Evolutionary conservation across 2,329 filamentous ascomycete species (phyloP).

Genomic region (Arthrinium phaeospermum): DNA sequence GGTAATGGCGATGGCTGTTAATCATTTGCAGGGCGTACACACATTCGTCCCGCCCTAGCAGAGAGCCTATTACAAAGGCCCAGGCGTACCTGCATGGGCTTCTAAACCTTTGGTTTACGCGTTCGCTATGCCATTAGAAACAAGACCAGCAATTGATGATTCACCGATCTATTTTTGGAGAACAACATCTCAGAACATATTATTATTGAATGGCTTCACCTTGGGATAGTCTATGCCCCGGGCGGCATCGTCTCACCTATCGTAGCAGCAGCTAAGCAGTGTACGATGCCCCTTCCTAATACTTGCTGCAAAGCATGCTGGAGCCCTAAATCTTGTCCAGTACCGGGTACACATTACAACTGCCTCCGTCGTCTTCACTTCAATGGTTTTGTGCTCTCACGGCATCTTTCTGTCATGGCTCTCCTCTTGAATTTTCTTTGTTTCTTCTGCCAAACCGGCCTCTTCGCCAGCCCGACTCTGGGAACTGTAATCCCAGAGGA

Average conservation of each 20-base stretch:
- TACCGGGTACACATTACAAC: constrained; percentile 12
- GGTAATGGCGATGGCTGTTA: not conserved
- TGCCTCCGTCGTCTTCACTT: not conserved
- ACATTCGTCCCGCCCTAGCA: not conserved
- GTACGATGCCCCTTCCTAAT: constrained; percentile 2
- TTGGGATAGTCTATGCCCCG: constrained; percentile 6
- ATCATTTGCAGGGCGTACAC: not conserved
- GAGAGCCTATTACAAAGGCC: not conserved
- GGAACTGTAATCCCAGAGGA: not conserved
- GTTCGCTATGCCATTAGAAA: not conserved
- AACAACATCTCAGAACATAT: not conserved
- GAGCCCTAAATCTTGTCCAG: constrained; percentile 2
- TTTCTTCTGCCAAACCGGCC: not conserved
- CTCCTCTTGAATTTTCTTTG: not conserved
- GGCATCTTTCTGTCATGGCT: constrained; percentile 7
- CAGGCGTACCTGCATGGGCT: not conserved
- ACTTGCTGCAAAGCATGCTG: not conserved
- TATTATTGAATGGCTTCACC: constrained; percentile 10
- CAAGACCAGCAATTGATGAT: too few species aligned
- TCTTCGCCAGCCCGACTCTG: not conserved
- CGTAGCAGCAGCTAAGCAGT: not conserved
- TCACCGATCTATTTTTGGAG: not conserved
- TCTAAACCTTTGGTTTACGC: not conserved
- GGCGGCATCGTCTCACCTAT: constrained; percentile 7
- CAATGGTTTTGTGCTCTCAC: constrained; percentile 2